Percentiles rank a stretch among this genome's conserved stretches.
Conservation (phyloP, 2,329 filamentous ascomycete species). For the Chaetomiaceae sp. region DNA sequence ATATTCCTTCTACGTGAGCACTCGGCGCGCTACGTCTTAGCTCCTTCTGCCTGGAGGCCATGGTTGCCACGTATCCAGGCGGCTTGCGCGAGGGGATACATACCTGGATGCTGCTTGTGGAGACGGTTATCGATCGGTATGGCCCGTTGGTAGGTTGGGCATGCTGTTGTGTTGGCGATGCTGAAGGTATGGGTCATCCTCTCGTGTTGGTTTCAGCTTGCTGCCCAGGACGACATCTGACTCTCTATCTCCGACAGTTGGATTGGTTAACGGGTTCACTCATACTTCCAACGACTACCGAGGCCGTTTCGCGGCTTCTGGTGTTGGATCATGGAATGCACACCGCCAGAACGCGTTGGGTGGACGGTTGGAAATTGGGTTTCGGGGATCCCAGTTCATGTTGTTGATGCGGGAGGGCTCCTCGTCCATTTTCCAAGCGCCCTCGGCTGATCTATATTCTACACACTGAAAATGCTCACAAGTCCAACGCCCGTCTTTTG, state of each 20-base stretch:
- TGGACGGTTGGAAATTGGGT: background rate
- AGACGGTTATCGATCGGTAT: background rate
- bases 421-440: background rate
- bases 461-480: too few relatives aligned
- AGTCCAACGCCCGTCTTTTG: too few relatives aligned
- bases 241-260: background rate
- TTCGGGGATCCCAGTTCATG: background rate
- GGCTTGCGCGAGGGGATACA: background rate
- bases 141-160: background rate
- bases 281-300: background rate
- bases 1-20: background rate
- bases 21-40: conserved; percentile 8
- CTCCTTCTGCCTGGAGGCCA: conserved; percentile 15
- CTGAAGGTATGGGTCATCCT: background rate
- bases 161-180: background rate
- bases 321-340: background rate
- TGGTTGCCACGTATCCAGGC: background rate
- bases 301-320: background rate
- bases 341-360: background rate
- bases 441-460: background rate
- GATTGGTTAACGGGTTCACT: background rate
- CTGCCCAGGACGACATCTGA: background rate
- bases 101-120: background rate
- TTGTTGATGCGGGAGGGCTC: too few relatives aligned
- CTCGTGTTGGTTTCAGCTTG: background rate